Conservation (phyloP, 169 alveolate species). For the Cryptosporidium viatorum region DNA sequence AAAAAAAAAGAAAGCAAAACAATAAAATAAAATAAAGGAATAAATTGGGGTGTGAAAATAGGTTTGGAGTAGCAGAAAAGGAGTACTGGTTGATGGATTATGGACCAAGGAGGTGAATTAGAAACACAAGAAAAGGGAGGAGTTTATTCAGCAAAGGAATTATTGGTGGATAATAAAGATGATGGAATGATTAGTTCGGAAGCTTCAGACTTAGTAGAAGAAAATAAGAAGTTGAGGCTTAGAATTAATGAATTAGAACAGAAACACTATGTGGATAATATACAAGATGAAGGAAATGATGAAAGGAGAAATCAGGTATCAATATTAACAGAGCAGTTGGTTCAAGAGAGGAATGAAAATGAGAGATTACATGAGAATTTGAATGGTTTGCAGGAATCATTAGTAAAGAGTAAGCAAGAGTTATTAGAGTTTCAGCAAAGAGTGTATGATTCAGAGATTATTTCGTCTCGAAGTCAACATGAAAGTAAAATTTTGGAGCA, state of each 20-base stretch:
- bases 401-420: constrained; percentile 46
- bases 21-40: not conserved
- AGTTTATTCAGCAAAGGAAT: constrained; percentile 11
- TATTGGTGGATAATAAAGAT: not conserved
- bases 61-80: constrained; percentile 6
- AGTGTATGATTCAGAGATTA: constrained; percentile 65
- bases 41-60: not conserved
- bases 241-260: not conserved
- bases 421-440: constrained; percentile 46
- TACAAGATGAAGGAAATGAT: not conserved
- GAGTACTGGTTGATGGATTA: constrained; percentile 16
- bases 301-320: constrained; percentile 35
- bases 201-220: not conserved
- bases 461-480: constrained; percentile 50
- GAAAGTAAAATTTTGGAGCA: constrained; percentile 45
- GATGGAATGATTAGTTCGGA: not conserved
- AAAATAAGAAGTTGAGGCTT: not conserved
- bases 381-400: constrained; percentile 37
- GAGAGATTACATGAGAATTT: constrained; percentile 58
- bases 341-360: constrained; percentile 57
- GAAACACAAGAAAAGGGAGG: not conserved
- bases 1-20: not conserved
- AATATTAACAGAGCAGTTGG: constrained; percentile 43
- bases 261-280: not conserved
- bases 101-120: constrained; percentile 40